Conservation (phyloP, 306 rosid species). For the Arachis hypogaea region DNA sequence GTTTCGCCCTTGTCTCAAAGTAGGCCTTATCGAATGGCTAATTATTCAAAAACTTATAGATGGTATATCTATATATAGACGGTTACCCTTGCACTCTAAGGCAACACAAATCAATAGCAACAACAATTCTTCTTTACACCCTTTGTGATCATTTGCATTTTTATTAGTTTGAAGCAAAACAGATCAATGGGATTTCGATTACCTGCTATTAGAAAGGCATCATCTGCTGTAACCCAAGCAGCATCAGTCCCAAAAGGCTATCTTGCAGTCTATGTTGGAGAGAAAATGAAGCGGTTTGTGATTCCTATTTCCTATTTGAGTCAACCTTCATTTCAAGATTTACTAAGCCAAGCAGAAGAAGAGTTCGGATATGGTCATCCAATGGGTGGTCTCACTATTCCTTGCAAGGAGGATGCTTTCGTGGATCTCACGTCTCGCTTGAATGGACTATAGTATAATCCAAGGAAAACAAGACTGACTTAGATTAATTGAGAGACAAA, state of each 20-base stretch:
- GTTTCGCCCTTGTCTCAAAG: not conserved
- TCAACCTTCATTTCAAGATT: constrained; percentile 47
- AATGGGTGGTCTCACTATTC: constrained; percentile 61
- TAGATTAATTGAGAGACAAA: constrained; percentile 21
- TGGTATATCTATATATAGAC: constrained; percentile 22
- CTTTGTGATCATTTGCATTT: not conserved
- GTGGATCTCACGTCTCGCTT: constrained; percentile 40
- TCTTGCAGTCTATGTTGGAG: constrained; percentile 41
- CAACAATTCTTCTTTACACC: constrained; percentile 14
- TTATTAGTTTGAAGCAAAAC: not conserved
- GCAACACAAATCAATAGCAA: constrained; percentile 27
- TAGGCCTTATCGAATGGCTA: not conserved
- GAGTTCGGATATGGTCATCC: constrained; percentile 60
- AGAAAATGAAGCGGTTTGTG: constrained; percentile 46
- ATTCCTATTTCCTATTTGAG: constrained; percentile 53
- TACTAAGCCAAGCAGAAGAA: constrained; percentile 48
- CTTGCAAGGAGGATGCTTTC: constrained; percentile 48
- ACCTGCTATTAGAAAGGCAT: constrained; percentile 18
- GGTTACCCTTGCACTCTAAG: constrained; percentile 20
- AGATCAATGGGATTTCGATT: constrained; percentile 42
- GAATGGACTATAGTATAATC: constrained; percentile 20
- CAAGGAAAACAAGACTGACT: not conserved
- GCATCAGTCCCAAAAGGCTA: no score
- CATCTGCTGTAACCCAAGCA: not conserved
- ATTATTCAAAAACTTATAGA: not conserved